These are phyloP conservation scores for Dactylellina haptotyla DNA, from an alignment of 2,329 filamentous ascomycete species.

Conservation along the genomic window DNA sequence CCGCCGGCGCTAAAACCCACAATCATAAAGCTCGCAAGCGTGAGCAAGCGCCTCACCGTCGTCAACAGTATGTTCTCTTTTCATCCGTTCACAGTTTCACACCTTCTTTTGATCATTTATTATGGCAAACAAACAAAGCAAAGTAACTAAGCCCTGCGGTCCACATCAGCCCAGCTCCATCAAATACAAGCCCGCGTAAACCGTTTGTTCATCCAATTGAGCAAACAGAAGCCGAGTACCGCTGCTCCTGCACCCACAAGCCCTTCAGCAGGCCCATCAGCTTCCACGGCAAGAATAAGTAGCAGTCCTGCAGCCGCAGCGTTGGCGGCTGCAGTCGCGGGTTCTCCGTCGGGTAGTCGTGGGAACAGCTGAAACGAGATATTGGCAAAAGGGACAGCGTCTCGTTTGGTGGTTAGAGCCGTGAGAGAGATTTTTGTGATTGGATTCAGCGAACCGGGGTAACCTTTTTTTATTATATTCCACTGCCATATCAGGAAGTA, in stretches of 20 bases:
- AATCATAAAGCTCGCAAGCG: slow-evolving; percentile 57
- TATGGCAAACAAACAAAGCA: not conserved
- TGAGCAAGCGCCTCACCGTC: slow-evolving; percentile 55
- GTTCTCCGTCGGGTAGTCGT: not conserved
- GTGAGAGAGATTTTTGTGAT: too few species aligned
- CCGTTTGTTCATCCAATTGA: slow-evolving; percentile 57
- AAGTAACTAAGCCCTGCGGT: not conserved
- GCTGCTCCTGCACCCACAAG: not conserved
- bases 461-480: too few species aligned
- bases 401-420: too few species aligned
- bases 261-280: not conserved
- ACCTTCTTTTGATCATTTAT: not conserved
- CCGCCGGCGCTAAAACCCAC: slow-evolving; percentile 57
- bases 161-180: slow-evolving; percentile 54
- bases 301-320: slow-evolving; percentile 39
- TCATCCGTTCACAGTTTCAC: not conserved
- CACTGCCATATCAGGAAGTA: too few species aligned
- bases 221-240: slow-evolving; percentile 44
- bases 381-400: too few species aligned
- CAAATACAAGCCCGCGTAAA: slow-evolving; percentile 57
- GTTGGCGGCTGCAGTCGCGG: slow-evolving; percentile 19
- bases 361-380: slow-evolving; percentile 29
- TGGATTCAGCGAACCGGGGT: too few species aligned
- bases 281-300: not conserved
- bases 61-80: slow-evolving; percentile 55